A percentile compares a stretch with the other conserved stretches of the same genome.
phyloP scores from a whole-genome alignment of 164 flowering plant species.

The Chloranthus sessilifolius region DNA sequence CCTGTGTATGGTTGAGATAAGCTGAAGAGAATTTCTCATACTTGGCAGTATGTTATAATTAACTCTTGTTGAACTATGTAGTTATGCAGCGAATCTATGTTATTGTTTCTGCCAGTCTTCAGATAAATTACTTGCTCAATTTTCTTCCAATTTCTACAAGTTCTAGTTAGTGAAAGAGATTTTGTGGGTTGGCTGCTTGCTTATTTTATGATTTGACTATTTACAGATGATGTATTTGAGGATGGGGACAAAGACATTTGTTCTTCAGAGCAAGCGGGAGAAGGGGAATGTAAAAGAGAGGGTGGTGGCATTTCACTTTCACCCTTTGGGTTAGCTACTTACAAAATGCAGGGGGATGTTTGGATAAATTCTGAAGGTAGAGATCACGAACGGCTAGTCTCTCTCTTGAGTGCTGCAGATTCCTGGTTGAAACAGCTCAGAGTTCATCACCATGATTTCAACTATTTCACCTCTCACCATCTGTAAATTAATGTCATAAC shows the following conservation, averaged over 20 bases:
- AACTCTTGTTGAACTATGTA: too few relatives aligned
- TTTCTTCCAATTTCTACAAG: too few relatives aligned
- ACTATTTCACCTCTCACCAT: constrained; percentile 24
- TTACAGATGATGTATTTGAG: constrained; percentile 11
- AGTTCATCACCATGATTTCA: constrained; percentile 50
- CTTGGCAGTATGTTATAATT: too few relatives aligned
- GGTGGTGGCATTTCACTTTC: constrained; percentile 21
- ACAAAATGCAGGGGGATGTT: constrained; percentile 40
- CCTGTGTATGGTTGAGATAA: too few relatives aligned
- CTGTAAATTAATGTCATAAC: background rate
- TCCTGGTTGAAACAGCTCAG: constrained; percentile 60
- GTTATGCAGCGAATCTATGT: too few relatives aligned
- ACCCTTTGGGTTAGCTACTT: constrained; percentile 52
- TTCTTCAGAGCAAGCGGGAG: background rate
- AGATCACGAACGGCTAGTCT: constrained; percentile 22
- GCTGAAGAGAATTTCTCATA: too few relatives aligned
- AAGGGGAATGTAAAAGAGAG: constrained; percentile 5
- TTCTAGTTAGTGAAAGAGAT: too few relatives aligned
- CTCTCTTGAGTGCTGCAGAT: constrained; percentile 43
- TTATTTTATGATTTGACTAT: too few relatives aligned
- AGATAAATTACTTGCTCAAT: too few relatives aligned
- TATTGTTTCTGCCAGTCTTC: too few relatives aligned
- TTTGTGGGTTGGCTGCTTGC: too few relatives aligned
- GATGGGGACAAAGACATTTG: constrained; percentile 1
- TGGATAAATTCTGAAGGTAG: constrained; percentile 32